phyloP scores from a whole-genome alignment of 2,329 filamentous ascomycete genomes.

The Stromatinia cepivora region DNA sequence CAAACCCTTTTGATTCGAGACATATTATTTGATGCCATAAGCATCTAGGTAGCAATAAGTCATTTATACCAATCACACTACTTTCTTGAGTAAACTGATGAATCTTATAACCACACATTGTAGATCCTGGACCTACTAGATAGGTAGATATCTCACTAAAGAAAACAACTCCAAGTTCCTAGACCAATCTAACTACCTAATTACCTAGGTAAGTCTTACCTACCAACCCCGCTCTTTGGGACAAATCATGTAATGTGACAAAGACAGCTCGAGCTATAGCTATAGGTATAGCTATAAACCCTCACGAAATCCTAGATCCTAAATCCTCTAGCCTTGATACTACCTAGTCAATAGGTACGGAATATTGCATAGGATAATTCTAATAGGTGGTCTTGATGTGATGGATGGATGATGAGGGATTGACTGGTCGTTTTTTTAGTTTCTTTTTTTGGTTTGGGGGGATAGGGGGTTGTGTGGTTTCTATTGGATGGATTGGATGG shows the following conservation, averaged over 20 bases:
- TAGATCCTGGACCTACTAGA: neutral
- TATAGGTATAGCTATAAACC: neutral
- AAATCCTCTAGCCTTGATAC: neutral
- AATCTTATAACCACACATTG: neutral
- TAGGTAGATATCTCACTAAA: neutral
- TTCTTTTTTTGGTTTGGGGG: too few relatives aligned
- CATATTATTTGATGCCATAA: neutral
- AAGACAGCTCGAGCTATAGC: neutral
- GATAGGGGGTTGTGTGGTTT: too few relatives aligned
- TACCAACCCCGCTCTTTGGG: neutral
- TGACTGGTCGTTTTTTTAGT: too few relatives aligned
- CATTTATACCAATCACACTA: neutral
- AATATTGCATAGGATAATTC: neutral
- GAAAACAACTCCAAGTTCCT: too few relatives aligned
- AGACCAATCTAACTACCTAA: neutral
- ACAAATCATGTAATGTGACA: neutral
- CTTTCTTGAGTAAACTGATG: too few relatives aligned
- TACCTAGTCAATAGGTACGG: too few relatives aligned
- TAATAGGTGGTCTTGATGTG: neutral
- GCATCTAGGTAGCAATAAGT: conserved; percentile 11
- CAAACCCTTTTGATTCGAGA: neutral
- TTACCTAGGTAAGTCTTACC: too few relatives aligned
- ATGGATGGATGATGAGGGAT: too few relatives aligned
- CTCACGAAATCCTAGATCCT: neutral
- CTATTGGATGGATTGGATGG: too few relatives aligned